Evolutionary conservation across 176 grass and related monocot genomes (phyloP), one percentile per base, ranked within the genome.

Genomic region (Lolium rigidum): DNA sequence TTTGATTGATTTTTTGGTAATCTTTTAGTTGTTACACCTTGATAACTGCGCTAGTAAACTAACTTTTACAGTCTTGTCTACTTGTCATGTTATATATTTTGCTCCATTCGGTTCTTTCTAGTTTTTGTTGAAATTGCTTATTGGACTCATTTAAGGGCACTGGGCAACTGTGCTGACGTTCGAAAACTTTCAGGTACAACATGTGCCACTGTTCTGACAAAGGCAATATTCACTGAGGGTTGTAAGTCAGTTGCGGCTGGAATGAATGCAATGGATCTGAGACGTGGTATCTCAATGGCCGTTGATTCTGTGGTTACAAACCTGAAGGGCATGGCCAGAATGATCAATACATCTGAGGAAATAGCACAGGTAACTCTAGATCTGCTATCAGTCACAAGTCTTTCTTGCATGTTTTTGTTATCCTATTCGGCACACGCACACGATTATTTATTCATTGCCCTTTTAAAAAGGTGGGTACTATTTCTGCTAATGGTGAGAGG

Each of bases 311-410:
- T 94, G 52, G 90, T 97, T 51, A 90, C 90, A 31, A 90, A 94
- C n/a, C 87, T 97, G 24, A 97, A 97, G 84, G 82, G 85, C 75
- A 97, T 87, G 85, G 84, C 95, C 39, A 93, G 86, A 70, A 94
- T 94, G 95, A 94, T 94, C 49, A 97, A 89, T 73, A 97, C 95
- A 20, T 91, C 95, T 67, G 95, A 97, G 74, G 95, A 97, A 90
- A 97, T 97, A 88, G 90, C 95, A 79, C 87, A 97, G 88, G 86
- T 97, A 83, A 24, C 59, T 86, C 12, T 75, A 88, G 25, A 84
- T 37, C 88, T 88, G 68, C 66, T 41, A 88, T 80, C 82, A 88
- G 70, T 68, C 58, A 76, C 49, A 86, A 81, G 47, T 79, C 71
- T 88, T 31, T 87, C 62, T 76, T 81, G 54, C 60, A 1, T 92